Evolutionary conservation across 2,329 filamentous ascomycete species (phyloP).

Genomic region (Tetracladium maxilliforme): DNA sequence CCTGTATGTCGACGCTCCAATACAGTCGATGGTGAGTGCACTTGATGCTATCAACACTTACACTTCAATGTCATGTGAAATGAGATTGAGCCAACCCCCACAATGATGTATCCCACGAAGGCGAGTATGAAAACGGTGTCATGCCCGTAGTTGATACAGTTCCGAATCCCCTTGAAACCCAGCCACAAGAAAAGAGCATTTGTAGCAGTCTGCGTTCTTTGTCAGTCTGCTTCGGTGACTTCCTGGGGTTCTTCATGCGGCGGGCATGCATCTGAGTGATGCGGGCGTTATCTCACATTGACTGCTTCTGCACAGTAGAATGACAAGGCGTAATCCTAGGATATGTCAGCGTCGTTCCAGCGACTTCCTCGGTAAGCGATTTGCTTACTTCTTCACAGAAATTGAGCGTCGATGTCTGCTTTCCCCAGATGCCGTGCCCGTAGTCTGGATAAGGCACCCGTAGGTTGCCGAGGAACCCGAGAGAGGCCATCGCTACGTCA

Average conservation of each 20-base stretch:
- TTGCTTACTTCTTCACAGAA: conserved; percentile 61
- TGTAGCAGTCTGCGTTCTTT: conserved; percentile 48
- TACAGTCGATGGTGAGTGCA: conserved; percentile 1
- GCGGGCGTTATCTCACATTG: conserved; percentile 1
- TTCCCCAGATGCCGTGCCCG: conserved; percentile 44
- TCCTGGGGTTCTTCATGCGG: too few species aligned
- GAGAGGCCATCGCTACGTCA: too few species aligned
- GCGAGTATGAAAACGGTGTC: conserved; percentile 60
- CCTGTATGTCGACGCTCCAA: conserved; percentile 5
- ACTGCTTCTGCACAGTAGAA: neutral
- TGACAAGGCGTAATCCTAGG: conserved; percentile 1
- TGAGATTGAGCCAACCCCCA: conserved; percentile 20
- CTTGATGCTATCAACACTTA: conserved; percentile 8
- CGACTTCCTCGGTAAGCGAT: neutral
- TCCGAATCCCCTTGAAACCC: conserved; percentile 59
- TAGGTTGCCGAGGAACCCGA: too few species aligned
- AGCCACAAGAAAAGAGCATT: conserved; percentile 73
- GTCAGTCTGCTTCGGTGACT: conserved; percentile 1
- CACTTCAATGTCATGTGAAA: conserved; percentile 25
- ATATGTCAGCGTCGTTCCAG: neutral
- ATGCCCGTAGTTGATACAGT: conserved; percentile 58
- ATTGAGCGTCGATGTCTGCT: conserved; percentile 59
- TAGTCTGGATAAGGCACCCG: too few species aligned
- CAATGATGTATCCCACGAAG: conserved; percentile 26
- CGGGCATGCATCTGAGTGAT: conserved; percentile 3